A percentile compares a stretch with the other conserved stretches of the same genome.
These are phyloP conservation scores for Rubus parviflorus DNA, from an alignment of 306 rosid genomes.

Conservation along the genomic window DNA sequence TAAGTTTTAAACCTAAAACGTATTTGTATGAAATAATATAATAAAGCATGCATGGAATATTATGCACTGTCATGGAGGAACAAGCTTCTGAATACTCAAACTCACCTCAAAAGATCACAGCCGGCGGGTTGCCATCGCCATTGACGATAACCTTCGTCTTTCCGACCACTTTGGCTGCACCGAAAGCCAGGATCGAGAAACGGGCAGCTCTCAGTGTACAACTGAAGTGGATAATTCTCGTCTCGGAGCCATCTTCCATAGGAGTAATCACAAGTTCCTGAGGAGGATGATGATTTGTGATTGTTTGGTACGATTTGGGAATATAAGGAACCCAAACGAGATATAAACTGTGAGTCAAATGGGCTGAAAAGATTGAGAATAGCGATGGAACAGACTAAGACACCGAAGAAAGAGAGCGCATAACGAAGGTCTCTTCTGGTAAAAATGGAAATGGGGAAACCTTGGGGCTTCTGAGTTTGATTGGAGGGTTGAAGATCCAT, in stretches of 20 bases:
- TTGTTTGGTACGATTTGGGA: conserved; percentile 23
- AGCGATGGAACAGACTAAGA: conserved; percentile 35
- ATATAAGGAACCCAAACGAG: conserved; percentile 35
- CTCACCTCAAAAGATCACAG: conserved; percentile 73
- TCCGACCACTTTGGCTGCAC: conserved; percentile 64
- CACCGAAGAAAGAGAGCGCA: conserved; percentile 39
- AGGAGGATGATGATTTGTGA: conserved; percentile 10
- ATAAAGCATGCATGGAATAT: conserved; percentile 16
- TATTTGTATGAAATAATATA: background rate
- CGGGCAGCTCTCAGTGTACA: conserved; percentile 64
- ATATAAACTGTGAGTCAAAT: conserved; percentile 33
- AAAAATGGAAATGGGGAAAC: conserved; percentile 7
- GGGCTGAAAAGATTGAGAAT: conserved; percentile 38
- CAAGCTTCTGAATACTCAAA: conserved; percentile 4
- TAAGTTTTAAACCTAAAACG: background rate
- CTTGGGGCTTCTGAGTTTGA: conserved; percentile 20
- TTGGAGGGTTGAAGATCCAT: conserved; percentile 53
- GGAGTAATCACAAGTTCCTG: conserved; percentile 52
- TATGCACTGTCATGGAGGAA: background rate
- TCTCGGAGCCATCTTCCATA: conserved; percentile 71
- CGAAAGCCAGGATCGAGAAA: conserved; percentile 91
- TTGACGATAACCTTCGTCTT: conserved; percentile 44
- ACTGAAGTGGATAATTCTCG: conserved; percentile 23
- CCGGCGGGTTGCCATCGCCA: conserved; percentile 84
- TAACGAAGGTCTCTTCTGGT: conserved; percentile 48